A percentile compares a stretch with the other conserved stretches of the same genome.
Conservation (phyloP, 2,329 filamentous ascomycete genomes). For the Venturia nashicola region DNA sequence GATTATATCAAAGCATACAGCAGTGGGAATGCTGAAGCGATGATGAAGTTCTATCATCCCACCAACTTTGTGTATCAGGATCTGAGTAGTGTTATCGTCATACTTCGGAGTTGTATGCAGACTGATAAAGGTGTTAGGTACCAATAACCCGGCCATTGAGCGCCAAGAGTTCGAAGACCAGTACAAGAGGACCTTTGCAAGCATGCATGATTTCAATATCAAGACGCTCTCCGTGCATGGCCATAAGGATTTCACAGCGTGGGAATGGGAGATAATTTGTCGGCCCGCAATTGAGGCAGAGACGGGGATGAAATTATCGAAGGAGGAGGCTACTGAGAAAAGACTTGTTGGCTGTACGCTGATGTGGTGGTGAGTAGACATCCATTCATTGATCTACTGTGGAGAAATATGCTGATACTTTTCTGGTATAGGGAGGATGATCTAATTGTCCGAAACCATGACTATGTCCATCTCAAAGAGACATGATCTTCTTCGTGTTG, state of each 20-base stretch:
- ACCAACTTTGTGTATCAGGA: neutral
- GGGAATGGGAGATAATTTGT: neutral
- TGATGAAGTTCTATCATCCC: neutral
- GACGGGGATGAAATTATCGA: neutral
- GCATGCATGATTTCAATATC: neutral
- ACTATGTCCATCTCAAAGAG: neutral
- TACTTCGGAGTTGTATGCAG: too few relatives aligned
- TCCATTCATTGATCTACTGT: neutral
- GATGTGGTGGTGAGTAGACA: neutral
- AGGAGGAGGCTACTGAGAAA: neutral
- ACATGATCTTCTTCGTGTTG: neutral
- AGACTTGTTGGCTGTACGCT: neutral
- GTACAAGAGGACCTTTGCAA: neutral
- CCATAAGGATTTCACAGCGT: neutral
- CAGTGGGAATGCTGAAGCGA: neutral
- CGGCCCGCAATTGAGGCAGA: neutral
- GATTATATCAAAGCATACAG: neutral
- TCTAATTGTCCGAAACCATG: neutral
- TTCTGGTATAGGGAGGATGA: neutral
- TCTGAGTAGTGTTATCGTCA: neutral
- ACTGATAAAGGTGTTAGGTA: neutral
- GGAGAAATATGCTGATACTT: neutral
- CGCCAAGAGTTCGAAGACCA: neutral
- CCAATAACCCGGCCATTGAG: neutral
- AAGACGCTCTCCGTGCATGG: neutral